Conservation (phyloP, 768 basidiomycete species). For the Lactarius tabidus region DNA sequence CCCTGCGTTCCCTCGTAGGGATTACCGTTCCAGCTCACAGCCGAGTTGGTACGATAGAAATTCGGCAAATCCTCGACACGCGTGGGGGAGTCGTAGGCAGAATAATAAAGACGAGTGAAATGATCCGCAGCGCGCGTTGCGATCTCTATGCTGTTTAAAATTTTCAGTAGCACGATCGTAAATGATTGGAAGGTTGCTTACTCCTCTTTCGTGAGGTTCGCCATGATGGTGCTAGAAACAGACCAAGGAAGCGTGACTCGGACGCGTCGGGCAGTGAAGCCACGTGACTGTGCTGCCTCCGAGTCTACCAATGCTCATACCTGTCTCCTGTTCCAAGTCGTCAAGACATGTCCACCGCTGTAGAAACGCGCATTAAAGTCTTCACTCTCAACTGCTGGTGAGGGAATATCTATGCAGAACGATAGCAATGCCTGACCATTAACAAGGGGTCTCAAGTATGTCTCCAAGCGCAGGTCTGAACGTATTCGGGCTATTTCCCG, state of each 20-base stretch:
- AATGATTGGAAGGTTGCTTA: slow-evolving; percentile 21
- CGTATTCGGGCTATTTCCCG: slow-evolving; percentile 74
- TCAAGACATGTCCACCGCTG: slow-evolving; percentile 27
- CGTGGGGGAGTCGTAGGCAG: slow-evolving; percentile 75
- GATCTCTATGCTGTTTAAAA: slow-evolving; percentile 66
- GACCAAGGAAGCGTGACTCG: background rate
- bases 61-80: slow-evolving; percentile 72
- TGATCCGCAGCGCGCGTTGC: slow-evolving; percentile 79
- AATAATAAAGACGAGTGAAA: slow-evolving; percentile 79
- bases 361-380: slow-evolving; percentile 49
- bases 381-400: slow-evolving; percentile 81
- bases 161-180: background rate
- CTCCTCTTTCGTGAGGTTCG: slow-evolving; percentile 36
- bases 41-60: slow-evolving; percentile 74
- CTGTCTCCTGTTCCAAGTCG: background rate
- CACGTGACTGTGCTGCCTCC: slow-evolving; percentile 1
- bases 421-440: background rate
- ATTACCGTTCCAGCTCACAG: slow-evolving; percentile 82
- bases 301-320: background rate
- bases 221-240: slow-evolving; percentile 24
- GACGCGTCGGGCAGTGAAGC: background rate
- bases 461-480: slow-evolving; percentile 68
- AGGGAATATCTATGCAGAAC: slow-evolving; percentile 17
- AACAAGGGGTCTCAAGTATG: slow-evolving; percentile 79
- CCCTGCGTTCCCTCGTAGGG: slow-evolving; percentile 71